These are phyloP conservation scores for Babesia ovata DNA, from an alignment of 169 alveolate species.

Conservation along the genomic window DNA sequence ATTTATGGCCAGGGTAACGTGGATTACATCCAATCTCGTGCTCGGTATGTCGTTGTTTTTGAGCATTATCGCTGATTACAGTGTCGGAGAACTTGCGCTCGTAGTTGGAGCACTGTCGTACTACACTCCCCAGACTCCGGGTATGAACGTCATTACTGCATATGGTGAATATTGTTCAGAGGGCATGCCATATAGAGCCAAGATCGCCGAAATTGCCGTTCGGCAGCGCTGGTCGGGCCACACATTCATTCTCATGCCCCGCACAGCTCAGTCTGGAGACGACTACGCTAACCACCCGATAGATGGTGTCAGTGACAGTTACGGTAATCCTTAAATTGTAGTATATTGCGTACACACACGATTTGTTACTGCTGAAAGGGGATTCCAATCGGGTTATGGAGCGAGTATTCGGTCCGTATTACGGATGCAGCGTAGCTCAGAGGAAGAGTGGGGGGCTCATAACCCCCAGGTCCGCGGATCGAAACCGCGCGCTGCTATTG, in stretches of 20 bases:
- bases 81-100: conserved; percentile 67
- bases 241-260: conserved; percentile 36
- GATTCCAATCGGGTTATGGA: not conserved
- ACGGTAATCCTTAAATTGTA: not conserved
- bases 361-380: not conserved
- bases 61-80: not conserved
- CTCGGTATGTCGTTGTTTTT: conserved; percentile 30
- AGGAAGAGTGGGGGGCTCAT: conserved; percentile 95
- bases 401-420: not conserved
- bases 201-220: conserved; percentile 32
- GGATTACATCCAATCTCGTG: conserved; percentile 49
- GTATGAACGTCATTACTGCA: not conserved
- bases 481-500: conserved; percentile 92
- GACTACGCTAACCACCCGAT: conserved; percentile 13
- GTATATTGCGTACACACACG: not conserved
- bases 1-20: conserved; percentile 62
- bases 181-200: conserved; percentile 20
- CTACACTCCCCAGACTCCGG: conserved; percentile 29
- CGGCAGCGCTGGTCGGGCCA: conserved; percentile 25
- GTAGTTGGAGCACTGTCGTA: conserved; percentile 53
- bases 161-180: not conserved
- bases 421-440: conserved; percentile 91
- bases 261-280: conserved; percentile 15
- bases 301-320: conserved; percentile 12
- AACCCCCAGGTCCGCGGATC: conserved; percentile 95